These are phyloP conservation scores for Galium porrigens DNA, from an alignment of 305 asterid species.

Conservation along the genomic window DNA sequence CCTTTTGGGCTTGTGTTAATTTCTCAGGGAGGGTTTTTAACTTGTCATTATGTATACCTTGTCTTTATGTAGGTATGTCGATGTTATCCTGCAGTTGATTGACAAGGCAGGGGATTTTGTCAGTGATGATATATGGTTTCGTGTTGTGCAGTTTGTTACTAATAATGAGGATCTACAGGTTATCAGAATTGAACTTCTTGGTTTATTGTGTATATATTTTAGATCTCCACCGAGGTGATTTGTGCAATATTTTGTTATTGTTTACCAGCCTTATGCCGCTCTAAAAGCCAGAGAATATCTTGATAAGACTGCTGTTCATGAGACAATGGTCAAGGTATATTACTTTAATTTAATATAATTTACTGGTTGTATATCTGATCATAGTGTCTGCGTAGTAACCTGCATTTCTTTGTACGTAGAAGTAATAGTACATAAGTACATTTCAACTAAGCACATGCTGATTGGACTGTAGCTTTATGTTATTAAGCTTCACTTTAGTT, in stretches of 20 bases:
- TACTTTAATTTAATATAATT: background rate
- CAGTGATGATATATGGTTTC: conserved; percentile 99
- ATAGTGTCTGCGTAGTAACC: background rate
- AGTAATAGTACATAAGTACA: background rate
- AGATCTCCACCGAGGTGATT: background rate
- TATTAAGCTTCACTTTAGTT: background rate
- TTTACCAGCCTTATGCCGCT: conserved; percentile 87
- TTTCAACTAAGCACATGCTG: background rate
- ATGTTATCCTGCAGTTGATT: conserved; percentile 96
- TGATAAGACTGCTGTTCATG: conserved; percentile 93
- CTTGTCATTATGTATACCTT: conserved; percentile 18
- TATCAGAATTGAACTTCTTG: conserved; percentile 12
- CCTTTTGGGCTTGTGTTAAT: background rate
- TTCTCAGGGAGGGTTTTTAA: background rate
- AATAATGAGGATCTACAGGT: conserved; percentile 99
- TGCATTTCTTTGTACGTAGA: background rate
- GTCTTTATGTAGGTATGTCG: conserved; percentile 64
- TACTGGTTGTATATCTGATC: background rate
- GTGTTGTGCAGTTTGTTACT: conserved; percentile 96
- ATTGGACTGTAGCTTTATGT: background rate
- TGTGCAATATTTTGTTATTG: conserved; percentile 4
- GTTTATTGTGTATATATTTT: background rate
- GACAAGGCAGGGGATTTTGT: conserved; percentile 99
- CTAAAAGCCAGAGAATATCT: conserved; percentile 87
- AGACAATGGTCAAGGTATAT: conserved; percentile 44